A percentile compares a stretch with the other conserved stretches of the same genome.
Evolutionary conservation across 371 early-diverging fungal species (phyloP).

Genomic region (Mortierella sp.): DNA sequence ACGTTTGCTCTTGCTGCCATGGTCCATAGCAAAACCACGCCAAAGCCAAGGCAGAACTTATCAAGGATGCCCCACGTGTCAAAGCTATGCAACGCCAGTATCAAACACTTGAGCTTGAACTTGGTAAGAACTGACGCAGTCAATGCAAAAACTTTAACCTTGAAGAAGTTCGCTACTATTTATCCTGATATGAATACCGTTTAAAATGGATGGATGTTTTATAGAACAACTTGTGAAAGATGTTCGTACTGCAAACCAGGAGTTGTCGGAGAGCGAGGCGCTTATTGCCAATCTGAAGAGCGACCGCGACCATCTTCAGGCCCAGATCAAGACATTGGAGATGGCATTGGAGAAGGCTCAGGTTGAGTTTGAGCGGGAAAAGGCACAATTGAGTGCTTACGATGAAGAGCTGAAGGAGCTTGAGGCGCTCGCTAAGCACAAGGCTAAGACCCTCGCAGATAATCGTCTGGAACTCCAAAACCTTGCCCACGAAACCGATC

Average conservation of each 20-base stretch:
- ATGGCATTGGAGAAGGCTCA: conserved; percentile 53
- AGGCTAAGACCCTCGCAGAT: conserved; percentile 72
- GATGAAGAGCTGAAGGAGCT: conserved; percentile 77
- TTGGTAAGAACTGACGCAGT: conserved; percentile 59
- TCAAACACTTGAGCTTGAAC: conserved; percentile 77
- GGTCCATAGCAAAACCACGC: conserved; percentile 68
- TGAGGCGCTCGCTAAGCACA: conserved; percentile 72
- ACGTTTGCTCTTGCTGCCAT: neutral
- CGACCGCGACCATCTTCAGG: conserved; percentile 62
- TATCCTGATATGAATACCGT: neutral
- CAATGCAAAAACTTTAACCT: neutral
- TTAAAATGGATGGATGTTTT: neutral
- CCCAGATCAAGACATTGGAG: conserved; percentile 46
- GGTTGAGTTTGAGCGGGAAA: conserved; percentile 60
- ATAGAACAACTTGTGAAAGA: conserved; percentile 79
- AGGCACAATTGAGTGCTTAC: conserved; percentile 51
- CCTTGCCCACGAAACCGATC: conserved; percentile 77
- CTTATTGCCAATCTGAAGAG: conserved; percentile 66
- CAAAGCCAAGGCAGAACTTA: conserved; percentile 66
- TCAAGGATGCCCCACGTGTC: conserved; percentile 66
- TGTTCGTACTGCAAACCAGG: conserved; percentile 65
- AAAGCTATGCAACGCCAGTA: conserved; percentile 81
- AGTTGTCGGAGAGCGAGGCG: conserved; percentile 63
- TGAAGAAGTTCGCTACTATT: neutral
- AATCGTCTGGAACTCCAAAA: conserved; percentile 80